phyloP scores from a whole-genome alignment of 148 eudicot species.

The Persicaria tinctoria region DNA sequence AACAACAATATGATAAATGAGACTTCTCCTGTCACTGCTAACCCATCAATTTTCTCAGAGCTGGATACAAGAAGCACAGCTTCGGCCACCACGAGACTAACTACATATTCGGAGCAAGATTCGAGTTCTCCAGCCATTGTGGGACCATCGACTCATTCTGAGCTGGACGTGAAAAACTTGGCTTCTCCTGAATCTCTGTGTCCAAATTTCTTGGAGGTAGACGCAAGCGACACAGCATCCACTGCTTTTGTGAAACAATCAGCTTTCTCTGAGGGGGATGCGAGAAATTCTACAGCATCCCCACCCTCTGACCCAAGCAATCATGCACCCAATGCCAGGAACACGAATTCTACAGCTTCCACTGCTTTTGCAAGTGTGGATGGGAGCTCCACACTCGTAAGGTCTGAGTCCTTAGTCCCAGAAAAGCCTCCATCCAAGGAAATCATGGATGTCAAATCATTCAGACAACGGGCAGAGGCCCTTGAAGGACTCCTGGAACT shows the following conservation, averaged over 20 bases:
- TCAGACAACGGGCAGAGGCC: conserved; percentile 92
- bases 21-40: not conserved
- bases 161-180: conserved; percentile 25
- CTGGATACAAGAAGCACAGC: not conserved
- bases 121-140: too few species aligned
- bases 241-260: conserved; percentile 23
- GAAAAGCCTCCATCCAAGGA: conserved; percentile 48
- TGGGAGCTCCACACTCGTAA: not conserved
- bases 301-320: conserved; percentile 12
- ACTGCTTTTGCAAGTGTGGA: too few species aligned
- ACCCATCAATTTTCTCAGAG: not conserved
- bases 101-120: not conserved
- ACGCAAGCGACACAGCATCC: not conserved
- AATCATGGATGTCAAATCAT: conserved; percentile 77
- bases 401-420: conserved; percentile 23
- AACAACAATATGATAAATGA: not conserved
- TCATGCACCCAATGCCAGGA: conserved; percentile 15
- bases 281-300: not conserved
- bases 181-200: conserved; percentile 20
- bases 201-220: not conserved
- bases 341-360: not conserved
- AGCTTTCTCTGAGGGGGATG: conserved; percentile 24
- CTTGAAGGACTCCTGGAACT: conserved; percentile 87
- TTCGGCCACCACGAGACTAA: not conserved
- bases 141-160: conserved; percentile 1